These are phyloP conservation scores for Euphorbia peplus DNA, from an alignment of 345 rosid genomes.

Conservation along the genomic window DNA sequence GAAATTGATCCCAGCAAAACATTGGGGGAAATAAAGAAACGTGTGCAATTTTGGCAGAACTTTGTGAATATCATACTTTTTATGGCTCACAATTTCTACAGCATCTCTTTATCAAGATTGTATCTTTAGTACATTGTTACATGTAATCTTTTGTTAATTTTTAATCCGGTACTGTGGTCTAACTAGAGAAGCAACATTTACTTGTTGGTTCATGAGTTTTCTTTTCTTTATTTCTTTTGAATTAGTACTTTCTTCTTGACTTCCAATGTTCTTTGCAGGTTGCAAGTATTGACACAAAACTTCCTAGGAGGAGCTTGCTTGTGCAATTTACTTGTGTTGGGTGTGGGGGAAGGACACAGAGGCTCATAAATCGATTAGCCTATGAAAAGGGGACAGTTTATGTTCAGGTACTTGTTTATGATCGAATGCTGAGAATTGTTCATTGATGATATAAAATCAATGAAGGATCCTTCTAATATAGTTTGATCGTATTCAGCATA, in stretches of 20 bases:
- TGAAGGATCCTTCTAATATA: not conserved
- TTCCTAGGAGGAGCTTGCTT: conserved; percentile 82
- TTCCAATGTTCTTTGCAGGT: conserved; percentile 31
- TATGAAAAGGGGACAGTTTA: conserved; percentile 80
- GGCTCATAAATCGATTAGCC: conserved; percentile 77
- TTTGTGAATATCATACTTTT: not conserved
- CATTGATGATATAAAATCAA: not conserved
- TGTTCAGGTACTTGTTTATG: conserved; percentile 56
- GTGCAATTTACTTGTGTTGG: conserved; percentile 69
- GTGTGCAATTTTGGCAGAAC: not conserved
- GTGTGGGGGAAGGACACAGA: conserved; percentile 76
- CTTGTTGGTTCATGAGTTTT: not conserved
- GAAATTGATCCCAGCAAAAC: not conserved
- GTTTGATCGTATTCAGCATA: not conserved
- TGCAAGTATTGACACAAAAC: conserved; percentile 50
- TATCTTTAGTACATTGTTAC: not conserved
- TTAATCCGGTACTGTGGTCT: not conserved
- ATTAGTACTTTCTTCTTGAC: not conserved
- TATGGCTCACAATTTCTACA: not conserved
- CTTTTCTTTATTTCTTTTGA: not conserved
- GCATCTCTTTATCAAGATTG: not conserved
- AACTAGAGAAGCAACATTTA: conserved; percentile 8
- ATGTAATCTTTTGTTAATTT: not conserved
- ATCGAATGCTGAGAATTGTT: not conserved
- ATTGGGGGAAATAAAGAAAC: not conserved